Base-by-base conservation (phyloP, 352 stramenopile species). In the Globisporangium sylvaticum region DNA sequence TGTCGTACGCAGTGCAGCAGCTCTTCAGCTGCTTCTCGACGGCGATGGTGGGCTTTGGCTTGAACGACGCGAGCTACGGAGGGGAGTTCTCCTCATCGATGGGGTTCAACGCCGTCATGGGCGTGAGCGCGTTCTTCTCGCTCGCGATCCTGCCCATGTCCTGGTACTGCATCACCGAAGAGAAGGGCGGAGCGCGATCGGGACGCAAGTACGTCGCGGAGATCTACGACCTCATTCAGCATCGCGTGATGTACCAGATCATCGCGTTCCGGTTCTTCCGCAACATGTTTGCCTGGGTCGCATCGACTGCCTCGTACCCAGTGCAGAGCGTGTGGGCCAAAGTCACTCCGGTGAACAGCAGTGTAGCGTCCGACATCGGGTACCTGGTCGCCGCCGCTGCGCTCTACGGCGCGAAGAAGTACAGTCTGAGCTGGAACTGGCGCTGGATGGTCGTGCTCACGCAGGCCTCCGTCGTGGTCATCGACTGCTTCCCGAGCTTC, bases 71-170 rank as follows among this genome's bases (percentile, higher is more conserved):
- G 22, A 14, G 20, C 22, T 56, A 56, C 50, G 50, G 50, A 5
- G 50, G 50, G 20, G 18, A 18, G 10, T 56, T 56, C 50, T 56
- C 50, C 10, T 31, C 22, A 6, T 56, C 50, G 4, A 56, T 56
- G 50, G 50, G 50, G 6, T 56, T 56, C 22, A 56, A 29, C 14
- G 50, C n/a, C 10, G 50, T 56, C 50, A 56, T 56, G 50, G 50
- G 50, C 9, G 50, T 46, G 12, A 20, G 37, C 37, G 37, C 37
- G 37, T 46, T 46, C 37, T 46, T 46, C 12, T 18, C 37, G 14
- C 37, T 46, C 37, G 37, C 37, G 37, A 46, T 46, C 4, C 4
- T 46, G 12, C 37, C 37, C 12, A 20, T 46, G 12, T 46, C 37
- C 12, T 46, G 37, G 37, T 46, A 46, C 37, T 46, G 37, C 14